Conservation (phyloP, 2,329 filamentous ascomycete species). For the Trichoderma cornu-damae region DNA sequence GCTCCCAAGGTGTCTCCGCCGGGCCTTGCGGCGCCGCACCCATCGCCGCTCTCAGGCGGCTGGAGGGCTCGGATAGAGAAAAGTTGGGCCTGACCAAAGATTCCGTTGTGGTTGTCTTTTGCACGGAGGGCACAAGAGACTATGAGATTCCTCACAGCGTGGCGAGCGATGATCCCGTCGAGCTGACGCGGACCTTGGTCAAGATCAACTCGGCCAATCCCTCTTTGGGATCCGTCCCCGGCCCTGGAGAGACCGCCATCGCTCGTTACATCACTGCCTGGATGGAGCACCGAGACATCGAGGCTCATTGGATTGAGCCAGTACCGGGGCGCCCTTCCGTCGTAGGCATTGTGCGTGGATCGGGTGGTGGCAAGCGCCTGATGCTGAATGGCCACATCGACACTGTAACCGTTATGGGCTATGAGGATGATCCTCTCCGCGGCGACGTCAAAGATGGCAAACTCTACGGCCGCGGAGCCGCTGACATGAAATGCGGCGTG, state of each 20-base stretch:
- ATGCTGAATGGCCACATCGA: slow-evolving; percentile 52
- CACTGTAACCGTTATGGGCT: slow-evolving; percentile 45
- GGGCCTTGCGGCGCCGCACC: slow-evolving; percentile 61
- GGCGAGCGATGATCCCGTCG: slow-evolving; percentile 37
- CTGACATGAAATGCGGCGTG: slow-evolving; percentile 50
- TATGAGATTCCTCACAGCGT: slow-evolving; percentile 45
- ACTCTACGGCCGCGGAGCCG: slow-evolving; percentile 42
- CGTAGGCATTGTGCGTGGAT: slow-evolving; percentile 43
- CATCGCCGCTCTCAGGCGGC: slow-evolving; percentile 51
- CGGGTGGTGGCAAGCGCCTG: slow-evolving; percentile 42
- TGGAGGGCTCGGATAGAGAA: slow-evolving; percentile 35
- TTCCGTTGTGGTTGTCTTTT: slow-evolving; percentile 60
- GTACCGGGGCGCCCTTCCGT: slow-evolving; percentile 45
- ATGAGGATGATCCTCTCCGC: slow-evolving; percentile 42
- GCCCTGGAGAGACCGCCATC: slow-evolving; percentile 43
- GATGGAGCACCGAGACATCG: slow-evolving; percentile 48
- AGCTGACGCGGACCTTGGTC: slow-evolving; percentile 41
- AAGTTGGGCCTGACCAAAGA: slow-evolving; percentile 38
- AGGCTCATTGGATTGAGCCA: slow-evolving; percentile 46
- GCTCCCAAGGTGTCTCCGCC: slow-evolving; percentile 40
- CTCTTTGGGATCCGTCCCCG: slow-evolving; percentile 36
- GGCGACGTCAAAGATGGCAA: slow-evolving; percentile 38
- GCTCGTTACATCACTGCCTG: slow-evolving; percentile 45
- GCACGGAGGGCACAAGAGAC: slow-evolving; percentile 52
- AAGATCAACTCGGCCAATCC: slow-evolving; percentile 48